Conservation (phyloP, 305 asterid species). For the Rubia peregrina region DNA sequence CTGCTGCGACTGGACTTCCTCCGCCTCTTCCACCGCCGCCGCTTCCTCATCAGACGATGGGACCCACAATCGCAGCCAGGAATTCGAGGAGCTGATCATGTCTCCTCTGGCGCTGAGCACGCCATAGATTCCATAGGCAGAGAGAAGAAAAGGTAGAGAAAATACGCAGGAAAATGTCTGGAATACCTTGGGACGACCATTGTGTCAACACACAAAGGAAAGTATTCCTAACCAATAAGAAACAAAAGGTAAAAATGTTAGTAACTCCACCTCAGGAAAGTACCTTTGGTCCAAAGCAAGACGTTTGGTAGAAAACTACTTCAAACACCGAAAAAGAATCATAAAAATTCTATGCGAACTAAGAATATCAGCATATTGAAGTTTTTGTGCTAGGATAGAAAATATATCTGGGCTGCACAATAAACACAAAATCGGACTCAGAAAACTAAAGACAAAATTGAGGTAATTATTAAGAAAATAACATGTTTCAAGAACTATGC, state of each 20-base stretch:
- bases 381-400: slow-evolving; percentile 78
- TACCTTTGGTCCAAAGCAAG: slow-evolving; percentile 77
- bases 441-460: slow-evolving; percentile 9
- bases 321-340: slow-evolving; percentile 85
- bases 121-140: too few relatives aligned
- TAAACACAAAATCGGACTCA: background rate
- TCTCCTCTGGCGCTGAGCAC: background rate
- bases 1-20: background rate
- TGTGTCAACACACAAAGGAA: too few relatives aligned
- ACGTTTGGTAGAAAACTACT: slow-evolving; percentile 92
- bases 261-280: slow-evolving; percentile 25
- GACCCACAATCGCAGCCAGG: slow-evolving; percentile 5
- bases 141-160: too few relatives aligned
- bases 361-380: slow-evolving; percentile 78
- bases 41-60: slow-evolving; percentile 10
- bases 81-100: slow-evolving; percentile 4
- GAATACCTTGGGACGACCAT: too few relatives aligned
- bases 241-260: background rate
- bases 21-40: background rate
- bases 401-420: slow-evolving; percentile 87
- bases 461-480: background rate
- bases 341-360: slow-evolving; percentile 82
- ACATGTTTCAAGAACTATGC: background rate
- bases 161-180: too few relatives aligned
- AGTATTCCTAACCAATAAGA: background rate